These are phyloP conservation scores for Skeletonema tropicum DNA, from an alignment of 108 stramenopile genomes.

Conservation along the genomic window DNA sequence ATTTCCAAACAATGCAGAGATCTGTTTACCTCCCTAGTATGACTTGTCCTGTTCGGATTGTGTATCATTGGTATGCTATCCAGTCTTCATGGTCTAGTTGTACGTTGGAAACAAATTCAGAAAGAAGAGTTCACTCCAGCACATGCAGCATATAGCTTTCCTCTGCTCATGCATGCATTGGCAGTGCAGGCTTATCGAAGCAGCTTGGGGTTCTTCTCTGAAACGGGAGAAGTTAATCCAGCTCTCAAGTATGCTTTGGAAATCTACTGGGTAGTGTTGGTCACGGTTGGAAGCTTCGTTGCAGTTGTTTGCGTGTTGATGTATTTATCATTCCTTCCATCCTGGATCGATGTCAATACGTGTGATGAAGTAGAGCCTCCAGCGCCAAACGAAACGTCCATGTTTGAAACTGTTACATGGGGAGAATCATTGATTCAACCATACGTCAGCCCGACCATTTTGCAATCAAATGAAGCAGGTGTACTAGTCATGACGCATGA, in stretches of 20 bases:
- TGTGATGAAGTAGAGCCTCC: conserved; percentile 72
- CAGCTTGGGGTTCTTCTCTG: conserved; percentile 66
- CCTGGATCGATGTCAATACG: conserved; percentile 63
- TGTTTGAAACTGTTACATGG: conserved; percentile 59
- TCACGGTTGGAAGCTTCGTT: conserved; percentile 58
- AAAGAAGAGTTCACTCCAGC: conserved; percentile 77
- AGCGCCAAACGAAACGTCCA: conserved; percentile 70
- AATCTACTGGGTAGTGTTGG: conserved; percentile 63
- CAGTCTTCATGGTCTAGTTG: conserved; percentile 62
- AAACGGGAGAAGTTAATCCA: conserved; percentile 33
- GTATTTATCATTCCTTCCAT: conserved; percentile 65
- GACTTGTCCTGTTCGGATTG: conserved; percentile 66
- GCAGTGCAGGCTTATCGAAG: conserved; percentile 82
- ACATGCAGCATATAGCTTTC: conserved; percentile 82
- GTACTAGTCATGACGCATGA: conserved; percentile 51
- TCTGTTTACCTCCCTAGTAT: conserved; percentile 75
- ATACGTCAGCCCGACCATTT: conserved; percentile 73
- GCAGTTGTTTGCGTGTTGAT: conserved; percentile 64
- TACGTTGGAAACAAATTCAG: conserved; percentile 61
- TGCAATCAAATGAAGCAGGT: conserved; percentile 84
- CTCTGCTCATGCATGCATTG: conserved; percentile 73
- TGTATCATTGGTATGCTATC: conserved; percentile 69
- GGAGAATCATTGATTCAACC: conserved; percentile 71
- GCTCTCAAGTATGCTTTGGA: conserved; percentile 53
- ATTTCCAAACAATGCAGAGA: conserved; percentile 72